Base-by-base conservation (phyloP, 495 filamentous ascomycete genomes). In the Aspergillus nanangensis region DNA sequence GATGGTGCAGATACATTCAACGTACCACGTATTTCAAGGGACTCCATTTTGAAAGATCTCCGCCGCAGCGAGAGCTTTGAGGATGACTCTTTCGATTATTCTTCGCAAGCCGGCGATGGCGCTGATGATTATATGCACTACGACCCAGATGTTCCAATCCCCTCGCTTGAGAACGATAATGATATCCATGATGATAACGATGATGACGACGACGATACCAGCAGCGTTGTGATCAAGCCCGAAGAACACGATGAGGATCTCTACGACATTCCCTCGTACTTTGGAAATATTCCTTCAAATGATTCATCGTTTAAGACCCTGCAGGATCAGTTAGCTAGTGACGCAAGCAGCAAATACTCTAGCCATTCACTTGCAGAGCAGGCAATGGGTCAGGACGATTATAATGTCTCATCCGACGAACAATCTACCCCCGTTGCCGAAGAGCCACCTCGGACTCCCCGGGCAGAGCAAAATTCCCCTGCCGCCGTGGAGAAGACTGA, bases 21-120 rank as follows among this genome's bases (percentile, higher is more conserved):
- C 13, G 79, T 84, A 23, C 87, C 87, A 11, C 84, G 83, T 21
- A 92, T 96, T 56, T 96, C 93, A 25, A 79, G 93, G 17, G 93
- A 96, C 58, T 95, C 90, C 0, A 97, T 97, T 45, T 67, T 96
- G 38, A 81, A 89, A 13, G 90, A 90, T 45, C 83, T 97, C 18
- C 90, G 91, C 53, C 84, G 85, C 33, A 79, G 83, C 39, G 78
- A 82, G 38, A 61, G 63, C 45, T 71, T 71, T 31, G 25, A 62
- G 11, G 64, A 69, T 29, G 83, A 88, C 38, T 80, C 80, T n/a
- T 76, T 80, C 45, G 80, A 81, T 35, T 76, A 75, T 43, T 83
- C 80, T 43, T 81, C 77, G 1, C 79, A 83, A 7, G 62, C 77
- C 0, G 66, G 65, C 4, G 72, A 76, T 1, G 80, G 78, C 49